Evolutionary conservation across 495 filamentous ascomycete species (phyloP), one percentile per base, ranked within the genome.

Genomic region (Polyplosphaeria fusca): DNA sequence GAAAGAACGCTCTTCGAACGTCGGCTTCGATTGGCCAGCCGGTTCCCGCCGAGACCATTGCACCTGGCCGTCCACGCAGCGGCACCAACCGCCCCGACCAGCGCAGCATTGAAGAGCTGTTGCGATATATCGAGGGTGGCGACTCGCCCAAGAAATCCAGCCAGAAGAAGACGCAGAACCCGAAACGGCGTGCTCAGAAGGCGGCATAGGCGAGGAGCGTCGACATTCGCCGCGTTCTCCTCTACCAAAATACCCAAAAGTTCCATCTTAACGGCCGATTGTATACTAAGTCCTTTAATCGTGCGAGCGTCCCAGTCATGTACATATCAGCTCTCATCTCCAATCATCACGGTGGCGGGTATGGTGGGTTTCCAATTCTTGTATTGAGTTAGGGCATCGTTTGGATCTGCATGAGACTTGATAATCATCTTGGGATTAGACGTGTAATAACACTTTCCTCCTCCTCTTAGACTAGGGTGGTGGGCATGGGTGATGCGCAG

Each of bases 91-190:
- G 68, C 22, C 68, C 88, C 52, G 89, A 94, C 63, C 79, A 81
- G 26, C 73, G 89, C 58, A 91, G 79, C 72, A 86, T 96, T 46
- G 89, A 95, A 55, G 89, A 96, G 67, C 72, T 96, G 45, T 69
- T 96, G 63, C 86, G 84, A 68, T 95, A 88, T 71, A 94, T 94
- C 63, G 88, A 93, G 68, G 89, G 89, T 18, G 88, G 88, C n/a
- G 83, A 82, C 26, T 66, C 80, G 16, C 77, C 79, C 60, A 80
- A 80, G 63, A 77, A 79, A 66, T 79, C 79, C 37, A 76, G 79
- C 51, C 86, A 87, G 74, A 93, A 95, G 79, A 80, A 81, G 48
- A 76, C 82, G 26, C 72, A 74, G 58, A 90, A 90, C 70, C 88
- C 87, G 16, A 91, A 89, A 74, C 79, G 86, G 78, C 32, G 82